These are phyloP conservation scores for Yamadazyma siamensis DNA, from an alignment of 1,139 yeast species.

Conservation along the genomic window DNA sequence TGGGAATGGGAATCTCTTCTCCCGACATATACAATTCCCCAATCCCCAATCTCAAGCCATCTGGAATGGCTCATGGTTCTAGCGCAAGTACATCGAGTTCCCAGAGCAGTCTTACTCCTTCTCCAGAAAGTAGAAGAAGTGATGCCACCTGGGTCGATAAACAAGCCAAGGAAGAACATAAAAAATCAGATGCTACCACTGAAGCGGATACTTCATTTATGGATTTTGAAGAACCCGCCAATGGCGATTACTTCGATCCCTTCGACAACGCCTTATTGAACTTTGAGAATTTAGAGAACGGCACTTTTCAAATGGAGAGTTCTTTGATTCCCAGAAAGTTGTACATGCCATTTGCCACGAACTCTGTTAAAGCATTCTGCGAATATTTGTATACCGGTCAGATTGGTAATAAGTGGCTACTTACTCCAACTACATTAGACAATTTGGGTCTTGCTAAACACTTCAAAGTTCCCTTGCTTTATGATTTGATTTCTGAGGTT, in stretches of 20 bases:
- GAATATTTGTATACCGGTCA: constrained; percentile 79
- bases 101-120: neutral
- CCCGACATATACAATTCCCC: constrained; percentile 18
- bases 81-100: constrained; percentile 1
- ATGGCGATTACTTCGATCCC: constrained; percentile 6
- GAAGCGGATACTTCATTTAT: neutral
- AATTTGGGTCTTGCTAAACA: constrained; percentile 58
- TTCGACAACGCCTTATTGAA: constrained; percentile 32
- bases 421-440: constrained; percentile 66
- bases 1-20: constrained; percentile 8
- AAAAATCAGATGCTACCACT: neutral
- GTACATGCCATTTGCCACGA: constrained; percentile 63
- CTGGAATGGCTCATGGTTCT: constrained; percentile 2
- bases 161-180: neutral
- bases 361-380: constrained; percentile 60
- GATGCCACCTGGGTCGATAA: neutral
- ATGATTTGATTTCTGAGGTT: constrained; percentile 65
- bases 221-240: neutral
- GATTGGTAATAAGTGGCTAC: constrained; percentile 67
- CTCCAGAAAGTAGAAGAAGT: constrained; percentile 2
- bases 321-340: constrained; percentile 62
- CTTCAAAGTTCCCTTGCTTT: constrained; percentile 64
- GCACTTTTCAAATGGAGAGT: constrained; percentile 48
- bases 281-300: constrained; percentile 34
- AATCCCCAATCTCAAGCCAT: constrained; percentile 20